These are phyloP conservation scores for Phytophthora vignae DNA, from an alignment of 352 stramenopile genomes.

Conservation along the genomic window DNA sequence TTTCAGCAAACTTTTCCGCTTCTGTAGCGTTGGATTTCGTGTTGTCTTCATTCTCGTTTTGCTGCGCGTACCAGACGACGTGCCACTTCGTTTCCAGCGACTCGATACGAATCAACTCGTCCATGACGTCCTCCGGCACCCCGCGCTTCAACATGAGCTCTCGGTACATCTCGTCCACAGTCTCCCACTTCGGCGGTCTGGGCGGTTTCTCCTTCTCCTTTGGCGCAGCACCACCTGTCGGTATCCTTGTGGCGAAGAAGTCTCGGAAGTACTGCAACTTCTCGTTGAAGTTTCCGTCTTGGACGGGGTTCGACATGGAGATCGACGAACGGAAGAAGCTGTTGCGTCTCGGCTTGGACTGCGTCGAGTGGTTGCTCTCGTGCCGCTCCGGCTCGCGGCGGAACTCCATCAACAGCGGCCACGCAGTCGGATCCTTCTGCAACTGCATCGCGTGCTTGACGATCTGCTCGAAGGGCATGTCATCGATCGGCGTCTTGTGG, in stretches of 20 bases:
- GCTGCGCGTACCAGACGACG: slow-evolving; percentile 85
- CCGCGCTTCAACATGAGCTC: slow-evolving; percentile 81
- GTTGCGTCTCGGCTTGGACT: slow-evolving; percentile 58
- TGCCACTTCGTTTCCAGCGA: slow-evolving; percentile 89
- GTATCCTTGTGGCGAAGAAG: slow-evolving; percentile 86
- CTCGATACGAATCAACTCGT: slow-evolving; percentile 87
- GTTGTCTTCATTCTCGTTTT: slow-evolving; percentile 82
- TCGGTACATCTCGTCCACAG: slow-evolving; percentile 89
- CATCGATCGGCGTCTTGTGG: slow-evolving; percentile 78
- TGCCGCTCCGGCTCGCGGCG: slow-evolving; percentile 59
- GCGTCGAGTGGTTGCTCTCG: slow-evolving; percentile 33
- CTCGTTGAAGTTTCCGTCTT: slow-evolving; percentile 86
- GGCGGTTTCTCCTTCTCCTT: slow-evolving; percentile 78
- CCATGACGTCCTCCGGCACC: slow-evolving; percentile 86
- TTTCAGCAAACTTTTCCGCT: slow-evolving; percentile 75
- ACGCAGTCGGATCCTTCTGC: slow-evolving; percentile 70
- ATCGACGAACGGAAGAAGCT: slow-evolving; percentile 80
- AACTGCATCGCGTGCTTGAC: slow-evolving; percentile 80
- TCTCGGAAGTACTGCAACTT: slow-evolving; percentile 89
- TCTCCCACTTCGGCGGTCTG: slow-evolving; percentile 65
- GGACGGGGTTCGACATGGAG: slow-evolving; percentile 68
- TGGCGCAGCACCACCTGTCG: slow-evolving; percentile 66
- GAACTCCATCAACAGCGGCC: slow-evolving; percentile 83
- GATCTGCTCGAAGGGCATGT: slow-evolving; percentile 88
- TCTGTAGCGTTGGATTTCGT: slow-evolving; percentile 63